Conservation (phyloP, 2,329 filamentous ascomycete genomes). For the Cladosporium sp. region DNA sequence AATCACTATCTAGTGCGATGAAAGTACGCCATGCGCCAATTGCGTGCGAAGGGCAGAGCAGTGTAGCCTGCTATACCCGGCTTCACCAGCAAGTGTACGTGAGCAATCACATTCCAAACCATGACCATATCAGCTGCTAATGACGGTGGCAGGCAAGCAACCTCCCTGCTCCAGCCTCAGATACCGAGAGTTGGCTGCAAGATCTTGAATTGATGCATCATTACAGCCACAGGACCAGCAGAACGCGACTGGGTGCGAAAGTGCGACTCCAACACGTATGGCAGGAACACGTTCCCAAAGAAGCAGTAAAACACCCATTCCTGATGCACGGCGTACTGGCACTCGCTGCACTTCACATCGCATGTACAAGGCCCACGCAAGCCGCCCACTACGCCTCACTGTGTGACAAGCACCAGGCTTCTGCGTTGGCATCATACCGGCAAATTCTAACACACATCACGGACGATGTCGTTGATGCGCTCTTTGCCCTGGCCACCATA, state of each 20-base stretch:
- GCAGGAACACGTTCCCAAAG: slow-evolving; percentile 27
- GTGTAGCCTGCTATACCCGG: slow-evolving; percentile 27
- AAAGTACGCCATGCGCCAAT: slow-evolving; percentile 30
- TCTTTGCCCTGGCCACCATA: slow-evolving; percentile 29
- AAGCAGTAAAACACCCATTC: slow-evolving; percentile 30
- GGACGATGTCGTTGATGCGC: slow-evolving; percentile 25
- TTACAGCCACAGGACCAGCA: slow-evolving; percentile 23
- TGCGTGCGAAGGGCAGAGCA: slow-evolving; percentile 29
- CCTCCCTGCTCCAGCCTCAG: slow-evolving; percentile 8
- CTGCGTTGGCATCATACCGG: slow-evolving; percentile 29
- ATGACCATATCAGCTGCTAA: not conserved
- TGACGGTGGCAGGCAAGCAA: not conserved
- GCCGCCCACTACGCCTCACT: slow-evolving; percentile 26
- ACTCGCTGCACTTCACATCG: slow-evolving; percentile 31
- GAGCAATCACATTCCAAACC: not conserved
- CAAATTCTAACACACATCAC: slow-evolving; percentile 27
- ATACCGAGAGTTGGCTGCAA: slow-evolving; percentile 31
- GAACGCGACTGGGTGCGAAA: slow-evolving; percentile 21
- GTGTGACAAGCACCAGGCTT: slow-evolving; percentile 32
- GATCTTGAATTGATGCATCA: slow-evolving; percentile 36
- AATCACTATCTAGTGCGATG: slow-evolving; percentile 27
- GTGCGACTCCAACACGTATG: slow-evolving; percentile 27
- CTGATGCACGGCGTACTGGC: slow-evolving; percentile 34
- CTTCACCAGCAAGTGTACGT: slow-evolving; percentile 15
- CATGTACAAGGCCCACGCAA: slow-evolving; percentile 23